Base-by-base conservation (phyloP, 164 flowering plant species). In the Vitis vinifera region DNA sequence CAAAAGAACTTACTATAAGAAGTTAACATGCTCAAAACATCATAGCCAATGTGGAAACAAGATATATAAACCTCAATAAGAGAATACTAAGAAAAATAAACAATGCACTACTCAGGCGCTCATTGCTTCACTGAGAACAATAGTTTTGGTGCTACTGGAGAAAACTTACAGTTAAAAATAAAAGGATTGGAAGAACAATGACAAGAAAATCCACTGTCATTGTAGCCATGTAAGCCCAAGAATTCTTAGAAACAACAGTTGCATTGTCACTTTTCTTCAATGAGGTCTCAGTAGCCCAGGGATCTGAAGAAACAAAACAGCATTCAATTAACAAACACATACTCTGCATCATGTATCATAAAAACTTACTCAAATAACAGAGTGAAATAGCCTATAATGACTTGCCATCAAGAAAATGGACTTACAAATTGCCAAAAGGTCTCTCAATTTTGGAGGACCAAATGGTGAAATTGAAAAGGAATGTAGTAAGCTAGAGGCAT, bases 111-210 rank as follows among this genome's bases (percentile, higher is more conserved):
- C 13, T 23, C 51, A 49, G 4, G 44, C 0, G 44, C 6, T 37
- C 44, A 23, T 16, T 68, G 9, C 17, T 68, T 49, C 59, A 44
- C 37, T 13, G 8, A 8, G 48, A 56, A 17, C 8, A 60, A 1
- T 13, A 16, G 12, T 17, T 15, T 12, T 5, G 30, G 47, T 50
- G 37, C 3, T 58, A 66, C 44, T 23, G 10, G 15, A 55, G 62
- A 67, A 63, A 17, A 82, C 94, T 88, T 82, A 94, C 97, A 52
- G 98, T 94, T 55, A 87, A 68, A 84, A 77, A 75, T 55, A 86
- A 77, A 53, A 88, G 74, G 37, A 76, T 74, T 8, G 98, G 97
- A 71, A 91, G 67, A 60, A 87, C 63, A 48, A 88, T 74, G 65
- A 75, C 73, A 51, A 86, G 69, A 74, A 83, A 88, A 74, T 91